Base-by-base conservation (phyloP, 805 yeast species). In the Cephaloascus albidus region DNA sequence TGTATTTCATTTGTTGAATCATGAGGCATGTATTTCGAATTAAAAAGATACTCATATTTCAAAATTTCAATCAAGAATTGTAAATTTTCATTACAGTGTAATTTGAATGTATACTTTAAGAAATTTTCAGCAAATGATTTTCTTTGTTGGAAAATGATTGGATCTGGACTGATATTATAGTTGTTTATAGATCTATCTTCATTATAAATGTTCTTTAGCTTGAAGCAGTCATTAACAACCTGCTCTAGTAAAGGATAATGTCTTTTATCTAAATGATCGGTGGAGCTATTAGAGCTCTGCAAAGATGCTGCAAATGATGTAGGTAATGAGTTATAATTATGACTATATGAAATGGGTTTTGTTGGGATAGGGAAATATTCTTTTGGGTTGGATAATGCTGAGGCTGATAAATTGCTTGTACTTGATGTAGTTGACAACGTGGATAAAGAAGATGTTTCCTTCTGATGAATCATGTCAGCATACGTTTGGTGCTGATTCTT, bases 61-160 rank as follows among this genome's bases (percentile, higher is more conserved):
- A 51, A 69, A 15, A 70, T 68, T 40, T 66, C 69, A 3, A 70
- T 57, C 23, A 72, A 50, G 43, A 72, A 72, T 35, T 58, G 50
- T 33, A 72, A 55, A 50, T 68, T 70, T 49, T 72, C 77, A 38
- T 57, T 58, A 47, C 72, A 65, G 44, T 72, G 76, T 27, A 61
- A 53, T n/a, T 55, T 50, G 14, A 35, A 41, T n/a, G 67, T 54
- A 43, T 54, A 65, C 14, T 53, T 46, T 38, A 54, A 51, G 47
- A 72, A 71, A 27, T 50, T 42, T 10, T 45, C 43, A 26, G 53
- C 62, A 18, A 44, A 43, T 4, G 45, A 45, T 12, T 40, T 19
- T 17, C 50, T 49, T 4, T 40, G 38, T 3, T 44, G 36, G 37
- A 52, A 45, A 17, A 43, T 31, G 17, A 45, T 44, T 18, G 46